Conservation (phyloP, 306 rosid species). For the Cicer yamashitae region DNA sequence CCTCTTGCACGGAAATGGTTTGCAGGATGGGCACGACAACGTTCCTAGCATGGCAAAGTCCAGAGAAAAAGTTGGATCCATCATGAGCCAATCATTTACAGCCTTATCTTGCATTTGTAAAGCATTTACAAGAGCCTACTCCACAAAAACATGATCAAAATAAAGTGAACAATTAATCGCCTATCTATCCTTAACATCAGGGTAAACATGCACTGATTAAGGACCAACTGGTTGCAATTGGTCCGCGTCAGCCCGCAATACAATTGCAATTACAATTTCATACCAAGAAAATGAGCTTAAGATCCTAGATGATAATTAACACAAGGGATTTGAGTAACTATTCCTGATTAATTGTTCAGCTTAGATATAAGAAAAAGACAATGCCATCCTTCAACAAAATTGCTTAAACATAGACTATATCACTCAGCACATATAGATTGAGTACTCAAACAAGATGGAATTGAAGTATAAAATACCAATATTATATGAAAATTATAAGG, state of each 20-base stretch:
- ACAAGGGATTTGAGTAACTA: background rate
- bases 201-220: background rate
- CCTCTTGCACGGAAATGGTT: too few species aligned
- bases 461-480: background rate
- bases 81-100: background rate
- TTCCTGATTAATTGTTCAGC: conserved; percentile 6
- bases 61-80: too few species aligned
- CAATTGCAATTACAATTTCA: background rate
- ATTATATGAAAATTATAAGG: background rate
- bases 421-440: background rate
- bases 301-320: background rate
- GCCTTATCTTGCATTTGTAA: background rate
- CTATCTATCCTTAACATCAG: background rate
- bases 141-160: background rate
- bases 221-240: too few species aligned
- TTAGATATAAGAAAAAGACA: background rate
- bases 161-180: background rate
- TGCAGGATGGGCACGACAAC: too few species aligned
- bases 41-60: too few species aligned
- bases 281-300: background rate
- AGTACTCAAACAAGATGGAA: conserved; percentile 14
- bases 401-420: background rate
- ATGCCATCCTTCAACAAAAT: background rate
- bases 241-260: too few species aligned
- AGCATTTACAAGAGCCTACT: background rate